Percentiles rank a stretch among this genome's conserved stretches.
These are phyloP conservation scores for Suhomyces chickasaworum DNA, from an alignment of 1,139 yeast genomes.

Conservation along the genomic window DNA sequence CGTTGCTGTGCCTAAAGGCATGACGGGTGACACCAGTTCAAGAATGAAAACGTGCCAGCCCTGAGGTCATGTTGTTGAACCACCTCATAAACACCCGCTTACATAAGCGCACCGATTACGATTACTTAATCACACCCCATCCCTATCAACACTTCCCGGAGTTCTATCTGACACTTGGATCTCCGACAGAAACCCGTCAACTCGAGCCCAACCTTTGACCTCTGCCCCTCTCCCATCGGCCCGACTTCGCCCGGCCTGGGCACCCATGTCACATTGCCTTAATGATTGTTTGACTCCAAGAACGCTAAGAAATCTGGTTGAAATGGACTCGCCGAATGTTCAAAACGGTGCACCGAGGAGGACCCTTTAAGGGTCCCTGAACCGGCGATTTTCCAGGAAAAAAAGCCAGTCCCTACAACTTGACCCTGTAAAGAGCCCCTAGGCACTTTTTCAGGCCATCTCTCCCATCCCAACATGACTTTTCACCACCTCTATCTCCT, in stretches of 20 bases:
- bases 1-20: constrained; percentile 7
- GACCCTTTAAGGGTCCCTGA: not conserved
- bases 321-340: not conserved
- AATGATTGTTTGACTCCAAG: not conserved
- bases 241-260: not conserved
- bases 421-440: not conserved
- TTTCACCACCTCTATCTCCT: not conserved
- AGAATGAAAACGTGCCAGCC: not conserved
- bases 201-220: not conserved
- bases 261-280: not conserved
- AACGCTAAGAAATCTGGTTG: not conserved
- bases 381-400: not conserved
- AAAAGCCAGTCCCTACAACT: not conserved
- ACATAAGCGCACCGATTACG: not conserved
- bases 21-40: constrained; percentile 2
- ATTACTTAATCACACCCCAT: not conserved
- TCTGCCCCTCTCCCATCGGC: not conserved
- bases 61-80: not conserved
- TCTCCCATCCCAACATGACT: not conserved
- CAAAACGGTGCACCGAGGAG: not conserved
- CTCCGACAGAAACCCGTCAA: not conserved
- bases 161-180: not conserved
- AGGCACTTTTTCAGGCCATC: not conserved
- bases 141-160: no score
- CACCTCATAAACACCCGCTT: not conserved